Evolutionary conservation across 441 rosid genomes (phyloP).

Genomic region (Isatis lusitanica): DNA sequence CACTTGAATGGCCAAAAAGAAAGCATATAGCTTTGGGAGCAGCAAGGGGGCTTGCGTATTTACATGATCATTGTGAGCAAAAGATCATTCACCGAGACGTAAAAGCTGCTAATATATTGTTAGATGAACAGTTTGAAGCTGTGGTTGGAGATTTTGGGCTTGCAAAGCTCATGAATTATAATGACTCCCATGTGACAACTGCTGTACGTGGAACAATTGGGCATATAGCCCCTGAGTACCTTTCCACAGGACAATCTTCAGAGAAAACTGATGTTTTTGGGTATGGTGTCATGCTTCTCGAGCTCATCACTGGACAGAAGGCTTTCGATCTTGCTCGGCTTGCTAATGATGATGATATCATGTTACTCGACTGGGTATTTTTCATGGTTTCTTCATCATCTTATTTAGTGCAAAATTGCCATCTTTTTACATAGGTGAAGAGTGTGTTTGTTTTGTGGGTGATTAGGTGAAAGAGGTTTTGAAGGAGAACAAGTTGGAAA

Average conservation of each 20-base stretch:
- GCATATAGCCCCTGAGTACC: constrained; percentile 71
- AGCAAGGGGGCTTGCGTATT: constrained; percentile 67
- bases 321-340: constrained; percentile 81
- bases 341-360: constrained; percentile 71
- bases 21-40: constrained; percentile 59
- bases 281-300: constrained; percentile 79
- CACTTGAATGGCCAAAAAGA: constrained; percentile 53
- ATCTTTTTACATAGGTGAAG: neutral
- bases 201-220: constrained; percentile 75
- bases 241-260: constrained; percentile 62
- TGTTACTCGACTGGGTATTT: constrained; percentile 80
- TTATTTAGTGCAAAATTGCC: neutral
- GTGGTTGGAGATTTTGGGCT: constrained; percentile 75
- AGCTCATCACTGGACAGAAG: constrained; percentile 76
- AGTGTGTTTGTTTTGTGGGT: neutral
- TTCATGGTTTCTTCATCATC: neutral
- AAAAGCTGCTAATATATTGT: constrained; percentile 68
- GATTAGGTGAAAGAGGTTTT: constrained; percentile 66
- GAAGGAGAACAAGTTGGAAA: constrained; percentile 56
- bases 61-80: constrained; percentile 65
- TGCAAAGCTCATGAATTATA: constrained; percentile 65
- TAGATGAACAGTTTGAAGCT: constrained; percentile 69
- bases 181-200: constrained; percentile 64
- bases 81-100: constrained; percentile 72
- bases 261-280: constrained; percentile 77